phyloP scores from a whole-genome alignment of 2,329 filamentous ascomycete genomes.

The Sclerotiophoma versabilis region DNA sequence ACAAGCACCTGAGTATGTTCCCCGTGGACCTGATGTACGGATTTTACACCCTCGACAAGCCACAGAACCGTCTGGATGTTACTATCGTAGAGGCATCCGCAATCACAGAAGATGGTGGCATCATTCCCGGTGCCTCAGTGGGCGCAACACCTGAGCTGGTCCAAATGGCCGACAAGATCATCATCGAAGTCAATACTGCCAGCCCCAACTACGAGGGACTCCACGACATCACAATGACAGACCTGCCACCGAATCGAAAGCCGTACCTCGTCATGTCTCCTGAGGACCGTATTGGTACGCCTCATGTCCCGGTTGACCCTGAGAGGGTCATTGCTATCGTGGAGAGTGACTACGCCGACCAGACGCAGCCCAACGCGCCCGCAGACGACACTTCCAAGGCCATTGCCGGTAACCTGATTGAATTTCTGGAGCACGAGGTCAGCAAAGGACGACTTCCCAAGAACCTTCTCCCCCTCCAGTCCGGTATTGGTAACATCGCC shows the following conservation, averaged over 20 bases:
- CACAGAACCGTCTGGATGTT: slow-evolving; percentile 77
- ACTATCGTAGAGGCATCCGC: slow-evolving; percentile 85
- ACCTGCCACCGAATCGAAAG: slow-evolving; percentile 80
- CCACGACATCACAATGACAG: slow-evolving; percentile 91
- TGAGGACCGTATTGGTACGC: slow-evolving; percentile 84
- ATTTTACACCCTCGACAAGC: slow-evolving; percentile 82
- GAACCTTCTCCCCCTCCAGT: slow-evolving; percentile 82
- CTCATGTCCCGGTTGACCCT: slow-evolving; percentile 82
- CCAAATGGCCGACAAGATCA: slow-evolving; percentile 91
- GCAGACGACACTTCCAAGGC: slow-evolving; percentile 75
- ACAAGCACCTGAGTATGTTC: slow-evolving; percentile 94
- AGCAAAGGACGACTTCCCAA: slow-evolving; percentile 75
- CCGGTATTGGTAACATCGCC: slow-evolving; percentile 90
- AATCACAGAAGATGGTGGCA: slow-evolving; percentile 87
- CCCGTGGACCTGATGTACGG: slow-evolving; percentile 84
- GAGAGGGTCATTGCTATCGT: slow-evolving; percentile 85
- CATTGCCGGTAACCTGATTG: slow-evolving; percentile 82
- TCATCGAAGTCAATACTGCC: slow-evolving; percentile 90
- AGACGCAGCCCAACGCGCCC: slow-evolving; percentile 75
- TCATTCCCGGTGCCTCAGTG: slow-evolving; percentile 85
- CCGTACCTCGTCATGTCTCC: slow-evolving; percentile 85
- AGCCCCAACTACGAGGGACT: slow-evolving; percentile 82
- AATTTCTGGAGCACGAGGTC: slow-evolving; percentile 87
- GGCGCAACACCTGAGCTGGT: slow-evolving; percentile 85
- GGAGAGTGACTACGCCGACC: slow-evolving; percentile 83